Evolutionary conservation across 768 basidiomycete species (phyloP).

Genomic region (Suillus americanus): DNA sequence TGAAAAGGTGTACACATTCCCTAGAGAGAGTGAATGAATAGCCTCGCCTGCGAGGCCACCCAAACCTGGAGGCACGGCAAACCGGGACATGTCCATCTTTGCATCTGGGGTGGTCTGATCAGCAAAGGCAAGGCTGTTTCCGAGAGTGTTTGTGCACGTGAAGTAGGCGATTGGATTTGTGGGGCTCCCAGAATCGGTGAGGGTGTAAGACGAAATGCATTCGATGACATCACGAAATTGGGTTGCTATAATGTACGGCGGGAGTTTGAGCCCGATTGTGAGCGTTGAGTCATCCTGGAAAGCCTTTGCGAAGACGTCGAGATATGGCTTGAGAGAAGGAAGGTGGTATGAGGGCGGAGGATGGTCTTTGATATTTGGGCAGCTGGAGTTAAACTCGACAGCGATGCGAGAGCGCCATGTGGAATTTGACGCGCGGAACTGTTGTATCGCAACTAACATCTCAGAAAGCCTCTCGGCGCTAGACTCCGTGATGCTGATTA

Average conservation of each 20-base stretch:
- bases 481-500: slow-evolving; percentile 78
- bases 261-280: slow-evolving; percentile 75
- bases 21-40: slow-evolving; percentile 74
- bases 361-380: slow-evolving; percentile 68
- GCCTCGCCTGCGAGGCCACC: slow-evolving; percentile 80
- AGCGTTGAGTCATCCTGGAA: slow-evolving; percentile 51
- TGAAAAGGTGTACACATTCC: slow-evolving; percentile 69
- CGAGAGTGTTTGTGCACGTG: slow-evolving; percentile 81
- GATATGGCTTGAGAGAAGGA: slow-evolving; percentile 47
- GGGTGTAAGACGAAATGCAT: slow-evolving; percentile 42
- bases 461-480: slow-evolving; percentile 45
- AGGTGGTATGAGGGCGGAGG: slow-evolving; percentile 71
- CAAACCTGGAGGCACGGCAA: slow-evolving; percentile 61
- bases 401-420: slow-evolving; percentile 48
- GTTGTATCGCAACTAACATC: slow-evolving; percentile 64
- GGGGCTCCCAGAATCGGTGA: slow-evolving; percentile 14
- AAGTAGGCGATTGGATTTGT: slow-evolving; percentile 66
- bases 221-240: slow-evolving; percentile 60
- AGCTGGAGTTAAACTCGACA: slow-evolving; percentile 82
- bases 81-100: slow-evolving; percentile 22
- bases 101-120: slow-evolving; percentile 43
- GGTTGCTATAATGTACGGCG: slow-evolving; percentile 64
- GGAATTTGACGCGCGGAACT: slow-evolving; percentile 42
- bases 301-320: slow-evolving; percentile 52
- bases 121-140: slow-evolving; percentile 61